Evolutionary conservation across 2,329 filamentous ascomycete species (phyloP).

Genomic region (Xylaria sp.): DNA sequence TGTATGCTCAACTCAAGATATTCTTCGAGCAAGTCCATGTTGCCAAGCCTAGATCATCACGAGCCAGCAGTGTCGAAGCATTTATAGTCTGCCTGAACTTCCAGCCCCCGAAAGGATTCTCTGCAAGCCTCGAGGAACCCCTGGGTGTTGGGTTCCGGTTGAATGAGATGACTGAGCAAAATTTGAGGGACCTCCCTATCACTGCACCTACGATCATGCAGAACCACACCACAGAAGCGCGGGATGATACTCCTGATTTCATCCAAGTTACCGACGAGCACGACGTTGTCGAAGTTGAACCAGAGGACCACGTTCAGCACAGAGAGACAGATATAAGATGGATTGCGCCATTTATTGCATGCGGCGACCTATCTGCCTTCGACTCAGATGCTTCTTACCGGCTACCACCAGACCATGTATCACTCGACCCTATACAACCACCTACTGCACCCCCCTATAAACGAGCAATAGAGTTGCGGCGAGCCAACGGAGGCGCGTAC

Average conservation of each 20-base stretch:
- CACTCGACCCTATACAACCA: slow-evolving; percentile 91
- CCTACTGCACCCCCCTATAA: slow-evolving; percentile 97
- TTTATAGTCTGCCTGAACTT: slow-evolving; percentile 97
- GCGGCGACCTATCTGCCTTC: slow-evolving; percentile 92
- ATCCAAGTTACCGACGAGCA: slow-evolving; percentile 44
- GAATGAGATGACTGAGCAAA: slow-evolving; percentile 60
- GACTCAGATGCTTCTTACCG: slow-evolving; percentile 96
- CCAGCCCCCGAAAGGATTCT: slow-evolving; percentile 79
- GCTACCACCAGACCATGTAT: slow-evolving; percentile 85
- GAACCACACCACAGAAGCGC: slow-evolving; percentile 57
- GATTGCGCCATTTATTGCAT: slow-evolving; percentile 98
- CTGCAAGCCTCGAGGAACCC: slow-evolving; percentile 78
- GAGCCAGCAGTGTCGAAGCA: slow-evolving; percentile 96
- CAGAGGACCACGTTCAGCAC: slow-evolving; percentile 59
- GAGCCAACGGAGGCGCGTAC: slow-evolving; percentile 79
- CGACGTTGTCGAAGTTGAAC: slow-evolving; percentile 59
- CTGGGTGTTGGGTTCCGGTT: slow-evolving; percentile 72
- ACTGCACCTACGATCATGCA: slow-evolving; percentile 59
- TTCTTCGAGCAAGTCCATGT: slow-evolving; percentile 90
- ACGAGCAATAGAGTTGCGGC: slow-evolving; percentile 85
- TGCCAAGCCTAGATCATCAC: slow-evolving; percentile 91
- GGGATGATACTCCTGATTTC: slow-evolving; percentile 51
- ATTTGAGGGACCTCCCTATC: slow-evolving; percentile 55
- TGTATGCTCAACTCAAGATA: slow-evolving; percentile 92
- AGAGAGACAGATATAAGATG: slow-evolving; percentile 68